Evolutionary conservation across 306 rosid genomes (phyloP).

Genomic region (Neltuma alba): DNA sequence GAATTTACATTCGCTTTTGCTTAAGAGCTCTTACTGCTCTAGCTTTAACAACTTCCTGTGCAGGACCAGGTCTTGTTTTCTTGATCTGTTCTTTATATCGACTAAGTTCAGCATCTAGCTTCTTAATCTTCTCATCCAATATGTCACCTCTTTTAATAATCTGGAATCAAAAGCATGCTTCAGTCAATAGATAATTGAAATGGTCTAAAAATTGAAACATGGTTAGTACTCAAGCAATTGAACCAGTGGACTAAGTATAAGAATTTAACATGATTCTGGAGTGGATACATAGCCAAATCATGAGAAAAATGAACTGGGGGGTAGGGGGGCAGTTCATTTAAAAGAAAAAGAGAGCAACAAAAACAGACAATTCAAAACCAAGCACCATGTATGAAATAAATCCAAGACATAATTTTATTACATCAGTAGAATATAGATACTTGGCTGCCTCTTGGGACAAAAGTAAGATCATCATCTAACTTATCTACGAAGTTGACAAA

Average conservation of each 20-base stretch:
- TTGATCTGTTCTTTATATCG: slow-evolving; percentile 90
- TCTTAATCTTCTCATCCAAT: slow-evolving; percentile 86
- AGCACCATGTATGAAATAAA: not conserved
- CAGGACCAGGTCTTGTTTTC: slow-evolving; percentile 96
- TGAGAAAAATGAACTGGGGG: too few species aligned
- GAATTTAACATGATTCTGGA: not conserved
- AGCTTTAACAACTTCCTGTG: slow-evolving; percentile 89
- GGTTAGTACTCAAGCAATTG: not conserved
- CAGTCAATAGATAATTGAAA: slow-evolving; percentile 12
- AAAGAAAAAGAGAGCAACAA: not conserved
- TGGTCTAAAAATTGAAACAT: not conserved
- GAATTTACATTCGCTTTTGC: slow-evolving; percentile 81
- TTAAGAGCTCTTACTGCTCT: slow-evolving; percentile 94
- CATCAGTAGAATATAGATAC: not conserved
- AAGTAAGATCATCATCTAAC: not conserved
- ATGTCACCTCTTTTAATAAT: slow-evolving; percentile 85
- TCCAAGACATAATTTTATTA: slow-evolving; percentile 2
- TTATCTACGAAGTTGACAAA: not conserved
- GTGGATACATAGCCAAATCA: not conserved
- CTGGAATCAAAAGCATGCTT: slow-evolving; percentile 42
- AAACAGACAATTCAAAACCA: not conserved
- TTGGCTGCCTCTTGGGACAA: not conserved
- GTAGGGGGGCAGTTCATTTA: not conserved
- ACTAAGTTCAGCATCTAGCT: slow-evolving; percentile 81
- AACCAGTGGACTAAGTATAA: not conserved